phyloP scores from a whole-genome alignment of 2,329 filamentous ascomycete genomes.

The Fusarium burgessii region DNA sequence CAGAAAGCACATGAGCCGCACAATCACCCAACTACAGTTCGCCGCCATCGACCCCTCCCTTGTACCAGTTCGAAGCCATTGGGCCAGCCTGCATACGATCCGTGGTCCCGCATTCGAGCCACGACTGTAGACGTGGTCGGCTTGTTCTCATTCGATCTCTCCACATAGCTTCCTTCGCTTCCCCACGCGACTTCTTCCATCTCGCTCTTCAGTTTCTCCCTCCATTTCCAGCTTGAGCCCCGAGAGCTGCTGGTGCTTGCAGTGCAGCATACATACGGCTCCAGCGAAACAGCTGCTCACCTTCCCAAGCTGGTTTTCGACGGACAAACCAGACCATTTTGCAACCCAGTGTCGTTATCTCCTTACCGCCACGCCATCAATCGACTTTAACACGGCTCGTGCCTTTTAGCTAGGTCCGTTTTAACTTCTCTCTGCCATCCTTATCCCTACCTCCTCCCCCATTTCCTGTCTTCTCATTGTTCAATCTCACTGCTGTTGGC shows the following conservation, averaged over 20 bases:
- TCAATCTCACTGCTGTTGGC: conserved; percentile 34
- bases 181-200: conserved; percentile 52
- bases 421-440: conserved; percentile 37
- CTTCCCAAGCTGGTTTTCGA: conserved; percentile 40
- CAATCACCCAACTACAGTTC: conserved; percentile 47
- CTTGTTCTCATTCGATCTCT: conserved; percentile 52
- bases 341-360: conserved; percentile 45
- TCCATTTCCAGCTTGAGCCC: conserved; percentile 48
- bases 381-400: conserved; percentile 36
- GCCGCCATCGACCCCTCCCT: conserved; percentile 46
- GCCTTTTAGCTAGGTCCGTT: conserved; percentile 49
- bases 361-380: conserved; percentile 47
- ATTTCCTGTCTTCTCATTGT: conserved; percentile 35
- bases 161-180: conserved; percentile 49
- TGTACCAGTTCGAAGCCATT: conserved; percentile 50
- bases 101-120: conserved; percentile 55
- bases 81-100: conserved; percentile 54
- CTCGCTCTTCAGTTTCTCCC: conserved; percentile 50
- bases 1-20: conserved; percentile 46
- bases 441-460: conserved; percentile 32
- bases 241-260: conserved; percentile 50
- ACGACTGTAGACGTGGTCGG: conserved; percentile 53
- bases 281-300: conserved; percentile 50
- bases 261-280: conserved; percentile 49
- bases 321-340: conserved; percentile 47